Evolutionary conservation across 2,329 filamentous ascomycete genomes (phyloP).

Genomic region (Botrytis porri): DNA sequence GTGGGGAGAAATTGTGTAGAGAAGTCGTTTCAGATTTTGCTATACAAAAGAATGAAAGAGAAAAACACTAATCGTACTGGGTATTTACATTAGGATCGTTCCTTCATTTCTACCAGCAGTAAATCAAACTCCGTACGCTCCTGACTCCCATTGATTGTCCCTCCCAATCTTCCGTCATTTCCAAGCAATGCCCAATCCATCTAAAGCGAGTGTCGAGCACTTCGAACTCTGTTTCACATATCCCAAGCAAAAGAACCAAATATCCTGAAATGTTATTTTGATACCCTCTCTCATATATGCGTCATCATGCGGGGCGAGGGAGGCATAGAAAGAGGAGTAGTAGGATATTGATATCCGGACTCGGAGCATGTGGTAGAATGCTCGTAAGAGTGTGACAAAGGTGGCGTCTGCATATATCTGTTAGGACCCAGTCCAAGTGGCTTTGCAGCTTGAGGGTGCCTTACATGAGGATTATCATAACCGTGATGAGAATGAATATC

Average conservation of each 20-base stretch:
- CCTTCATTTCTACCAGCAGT: constrained; percentile 19
- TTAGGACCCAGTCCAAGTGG: constrained; percentile 25
- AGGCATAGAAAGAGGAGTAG: constrained; percentile 71
- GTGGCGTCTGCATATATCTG: constrained; percentile 60
- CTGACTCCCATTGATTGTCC: constrained; percentile 31
- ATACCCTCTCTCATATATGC: constrained; percentile 29
- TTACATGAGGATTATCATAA: constrained; percentile 76
- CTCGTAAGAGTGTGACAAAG: constrained; percentile 71
- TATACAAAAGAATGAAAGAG: constrained; percentile 6
- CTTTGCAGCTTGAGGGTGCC: constrained; percentile 43
- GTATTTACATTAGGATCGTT: constrained; percentile 31
- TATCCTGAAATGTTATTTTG: constrained; percentile 18
- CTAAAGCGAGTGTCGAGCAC: constrained; percentile 38
- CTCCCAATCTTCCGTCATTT: constrained; percentile 25
- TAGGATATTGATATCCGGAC: constrained; percentile 60
- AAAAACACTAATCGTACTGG: constrained; percentile 24
- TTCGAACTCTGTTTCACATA: constrained; percentile 35
- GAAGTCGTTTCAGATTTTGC: constrained; percentile 16
- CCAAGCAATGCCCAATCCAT: constrained; percentile 23
- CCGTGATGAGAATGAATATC: constrained; percentile 59
- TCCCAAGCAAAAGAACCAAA: constrained; percentile 21
- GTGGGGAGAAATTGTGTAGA: neutral
- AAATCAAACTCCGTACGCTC: constrained; percentile 26
- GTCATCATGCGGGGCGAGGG: constrained; percentile 57
- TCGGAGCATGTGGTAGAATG: constrained; percentile 63